Percentiles rank a stretch among this genome's conserved stretches.
These are phyloP conservation scores for Suhomyces ambrosiae DNA, from an alignment of 1,139 yeast species.

Conservation along the genomic window DNA sequence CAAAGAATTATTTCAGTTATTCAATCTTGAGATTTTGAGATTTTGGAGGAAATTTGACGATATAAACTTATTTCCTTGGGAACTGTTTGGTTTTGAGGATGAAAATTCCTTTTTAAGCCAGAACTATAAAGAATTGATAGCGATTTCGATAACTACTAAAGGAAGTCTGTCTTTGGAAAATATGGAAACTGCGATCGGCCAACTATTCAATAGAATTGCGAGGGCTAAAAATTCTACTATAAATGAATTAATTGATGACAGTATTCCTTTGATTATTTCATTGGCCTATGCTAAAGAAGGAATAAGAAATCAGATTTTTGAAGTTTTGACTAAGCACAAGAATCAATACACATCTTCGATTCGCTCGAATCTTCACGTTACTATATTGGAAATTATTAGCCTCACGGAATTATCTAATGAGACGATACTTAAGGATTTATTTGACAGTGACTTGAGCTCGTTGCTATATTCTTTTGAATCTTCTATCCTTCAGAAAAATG, in stretches of 20 bases:
- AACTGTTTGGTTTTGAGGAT: slow-evolving; percentile 30
- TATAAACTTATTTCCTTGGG: slow-evolving; percentile 41
- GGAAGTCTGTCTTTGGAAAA: slow-evolving; percentile 10
- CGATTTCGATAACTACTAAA: slow-evolving; percentile 34
- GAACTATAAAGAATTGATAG: slow-evolving; percentile 37
- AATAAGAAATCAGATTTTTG: slow-evolving; percentile 37
- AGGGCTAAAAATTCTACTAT: not conserved
- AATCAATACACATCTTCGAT: slow-evolving; percentile 20
- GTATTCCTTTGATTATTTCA: slow-evolving; percentile 43
- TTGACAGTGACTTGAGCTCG: slow-evolving; percentile 8
- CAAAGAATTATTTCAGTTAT: slow-evolving; percentile 28
- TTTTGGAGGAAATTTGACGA: slow-evolving; percentile 44
- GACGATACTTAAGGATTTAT: slow-evolving; percentile 17
- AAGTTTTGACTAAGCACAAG: slow-evolving; percentile 16
- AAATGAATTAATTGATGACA: slow-evolving; percentile 28
- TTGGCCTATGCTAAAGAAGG: slow-evolving; percentile 51
- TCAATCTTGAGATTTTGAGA: slow-evolving; percentile 37
- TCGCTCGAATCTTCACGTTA: slow-evolving; percentile 30
- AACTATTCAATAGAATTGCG: not conserved
- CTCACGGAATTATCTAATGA: slow-evolving; percentile 45
- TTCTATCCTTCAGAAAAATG: not conserved
- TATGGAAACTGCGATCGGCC: slow-evolving; percentile 1
- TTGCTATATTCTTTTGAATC: not conserved
- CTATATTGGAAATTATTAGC: slow-evolving; percentile 34
- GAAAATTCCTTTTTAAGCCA: slow-evolving; percentile 28